Percentiles rank a stretch among this genome's conserved stretches.
These are phyloP conservation scores for Zizania latifolia DNA, from an alignment of 176 grass and related monocot species.

Conservation along the genomic window DNA sequence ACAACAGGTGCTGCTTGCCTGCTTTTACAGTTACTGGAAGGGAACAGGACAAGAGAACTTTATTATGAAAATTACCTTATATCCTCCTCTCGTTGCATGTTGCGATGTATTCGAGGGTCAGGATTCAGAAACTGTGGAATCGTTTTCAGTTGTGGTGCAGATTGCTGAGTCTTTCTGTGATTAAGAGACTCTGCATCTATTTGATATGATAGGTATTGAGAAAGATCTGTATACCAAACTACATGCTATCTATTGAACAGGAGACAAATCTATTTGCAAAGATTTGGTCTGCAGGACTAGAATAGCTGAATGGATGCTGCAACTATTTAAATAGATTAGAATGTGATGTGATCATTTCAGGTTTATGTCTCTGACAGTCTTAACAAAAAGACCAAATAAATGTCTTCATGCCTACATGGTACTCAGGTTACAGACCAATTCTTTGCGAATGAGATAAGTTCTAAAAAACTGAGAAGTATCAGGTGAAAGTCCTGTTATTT, in stretches of 20 bases:
- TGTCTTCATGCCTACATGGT: not conserved
- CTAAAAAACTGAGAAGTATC: not conserved
- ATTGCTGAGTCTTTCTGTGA: slow-evolving; percentile 42
- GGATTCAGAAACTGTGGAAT: slow-evolving; percentile 13
- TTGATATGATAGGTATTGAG: slow-evolving; percentile 31
- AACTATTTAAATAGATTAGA: not conserved
- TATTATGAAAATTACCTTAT: not conserved
- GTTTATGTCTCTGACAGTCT: not conserved
- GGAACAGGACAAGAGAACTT: not conserved
- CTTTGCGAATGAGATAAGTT: not conserved
- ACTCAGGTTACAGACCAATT: not conserved
- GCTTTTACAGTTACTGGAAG: not conserved
- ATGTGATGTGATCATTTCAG: not conserved
- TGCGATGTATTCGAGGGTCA: slow-evolving; percentile 39
- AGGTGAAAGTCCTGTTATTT: slow-evolving; percentile 15
- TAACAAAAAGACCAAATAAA: not conserved
- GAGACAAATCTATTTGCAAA: not conserved
- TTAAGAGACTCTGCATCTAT: slow-evolving; percentile 37
- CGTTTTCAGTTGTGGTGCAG: slow-evolving; percentile 37
- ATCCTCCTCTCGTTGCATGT: slow-evolving; percentile 36
- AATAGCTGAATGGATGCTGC: not conserved
- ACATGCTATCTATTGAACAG: slow-evolving; percentile 19
- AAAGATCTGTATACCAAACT: slow-evolving; percentile 50
- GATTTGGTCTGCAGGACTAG: not conserved
- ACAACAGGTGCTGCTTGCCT: not conserved